Evolutionary conservation across 2,329 filamentous ascomycete genomes (phyloP).

Genomic region (Ophiocordyceps unilateralis): DNA sequence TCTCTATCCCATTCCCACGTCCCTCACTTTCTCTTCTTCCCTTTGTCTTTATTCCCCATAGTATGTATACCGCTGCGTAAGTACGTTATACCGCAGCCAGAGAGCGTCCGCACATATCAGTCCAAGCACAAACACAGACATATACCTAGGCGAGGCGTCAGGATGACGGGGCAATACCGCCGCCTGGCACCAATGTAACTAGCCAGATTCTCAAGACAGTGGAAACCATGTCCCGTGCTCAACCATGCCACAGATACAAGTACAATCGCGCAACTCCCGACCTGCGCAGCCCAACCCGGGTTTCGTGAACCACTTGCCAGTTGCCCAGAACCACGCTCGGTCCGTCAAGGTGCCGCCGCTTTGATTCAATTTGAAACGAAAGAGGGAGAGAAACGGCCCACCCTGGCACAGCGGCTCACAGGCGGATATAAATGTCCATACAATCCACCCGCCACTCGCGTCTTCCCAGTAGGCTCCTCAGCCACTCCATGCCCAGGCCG

Average conservation of each 20-base stretch:
- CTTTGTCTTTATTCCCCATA: background rate
- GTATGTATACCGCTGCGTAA: background rate
- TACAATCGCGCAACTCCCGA: background rate
- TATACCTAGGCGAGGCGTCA: background rate
- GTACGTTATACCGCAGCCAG: background rate
- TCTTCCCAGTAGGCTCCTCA: slow-evolving; percentile 62
- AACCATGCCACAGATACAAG: background rate
- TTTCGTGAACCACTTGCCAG: background rate
- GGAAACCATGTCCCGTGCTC: background rate
- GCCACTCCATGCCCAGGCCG: slow-evolving; percentile 68
- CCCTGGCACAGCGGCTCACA: slow-evolving; percentile 16
- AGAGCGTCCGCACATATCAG: background rate
- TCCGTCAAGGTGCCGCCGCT: background rate
- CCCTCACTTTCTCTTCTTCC: background rate
- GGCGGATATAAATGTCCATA: slow-evolving; percentile 68
- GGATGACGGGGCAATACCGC: background rate
- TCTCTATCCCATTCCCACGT: background rate
- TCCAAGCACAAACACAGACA: background rate
- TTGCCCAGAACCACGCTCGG: background rate
- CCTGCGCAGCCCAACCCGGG: no score
- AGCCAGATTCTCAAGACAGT: background rate
- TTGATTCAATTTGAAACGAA: background rate
- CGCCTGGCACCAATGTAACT: background rate
- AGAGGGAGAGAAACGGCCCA: background rate
- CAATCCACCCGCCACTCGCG: slow-evolving; percentile 86